Conservation (phyloP, 164 flowering plant genomes). For the Magnolia sinica region DNA sequence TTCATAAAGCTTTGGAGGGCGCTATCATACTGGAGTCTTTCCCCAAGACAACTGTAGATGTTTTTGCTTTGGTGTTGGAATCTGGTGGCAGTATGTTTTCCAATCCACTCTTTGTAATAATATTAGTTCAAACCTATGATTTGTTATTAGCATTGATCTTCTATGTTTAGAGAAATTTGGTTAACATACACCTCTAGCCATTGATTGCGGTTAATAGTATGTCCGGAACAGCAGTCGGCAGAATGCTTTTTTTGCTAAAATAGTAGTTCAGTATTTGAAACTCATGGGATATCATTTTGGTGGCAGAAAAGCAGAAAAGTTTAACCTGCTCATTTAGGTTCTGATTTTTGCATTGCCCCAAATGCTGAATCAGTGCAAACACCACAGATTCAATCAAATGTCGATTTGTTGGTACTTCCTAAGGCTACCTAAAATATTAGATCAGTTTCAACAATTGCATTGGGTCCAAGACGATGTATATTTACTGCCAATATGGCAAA, state of each 20-base stretch:
- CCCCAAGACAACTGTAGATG: conserved; percentile 97
- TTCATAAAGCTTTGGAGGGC: conserved; percentile 95
- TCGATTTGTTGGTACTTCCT: not conserved
- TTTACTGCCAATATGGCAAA: not conserved
- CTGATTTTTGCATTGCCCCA: no score
- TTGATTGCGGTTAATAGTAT: not conserved
- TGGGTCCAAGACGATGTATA: not conserved
- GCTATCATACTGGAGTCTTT: conserved; percentile 82
- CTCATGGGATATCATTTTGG: no score
- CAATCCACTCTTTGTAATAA: not conserved
- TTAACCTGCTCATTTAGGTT: no score
- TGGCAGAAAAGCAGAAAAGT: no score
- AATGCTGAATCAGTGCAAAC: no score
- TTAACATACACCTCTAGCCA: not conserved
- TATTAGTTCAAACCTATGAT: not conserved
- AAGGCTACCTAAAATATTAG: not conserved
- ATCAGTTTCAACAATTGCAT: not conserved
- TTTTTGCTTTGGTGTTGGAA: conserved; percentile 90
- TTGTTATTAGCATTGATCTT: not conserved
- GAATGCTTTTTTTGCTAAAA: not conserved
- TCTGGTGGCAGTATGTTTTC: conserved; percentile 87
- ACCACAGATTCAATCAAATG: not conserved
- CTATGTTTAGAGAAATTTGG: conserved; percentile 1
- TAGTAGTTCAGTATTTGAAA: not conserved
- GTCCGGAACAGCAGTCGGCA: not conserved